Conservation (phyloP, 352 stramenopile genomes). For the Phytophthora kernoviae region DNA sequence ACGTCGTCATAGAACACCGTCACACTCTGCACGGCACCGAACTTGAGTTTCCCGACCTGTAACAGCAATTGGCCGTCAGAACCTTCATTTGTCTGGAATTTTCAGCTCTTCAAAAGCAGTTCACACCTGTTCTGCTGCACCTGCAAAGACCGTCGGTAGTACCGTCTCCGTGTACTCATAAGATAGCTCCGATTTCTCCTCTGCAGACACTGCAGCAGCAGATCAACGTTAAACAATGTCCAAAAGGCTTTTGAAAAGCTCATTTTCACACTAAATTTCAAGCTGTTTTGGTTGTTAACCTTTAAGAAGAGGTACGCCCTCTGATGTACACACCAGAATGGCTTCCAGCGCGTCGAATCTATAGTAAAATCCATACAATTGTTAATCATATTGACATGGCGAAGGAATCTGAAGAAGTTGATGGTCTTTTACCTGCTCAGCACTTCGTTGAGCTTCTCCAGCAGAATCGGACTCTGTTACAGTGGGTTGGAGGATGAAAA, state of each 20-base stretch:
- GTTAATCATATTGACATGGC: not conserved
- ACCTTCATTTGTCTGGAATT: not conserved
- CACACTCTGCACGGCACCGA: slow-evolving; percentile 69
- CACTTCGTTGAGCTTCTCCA: slow-evolving; percentile 66
- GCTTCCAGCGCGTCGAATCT: slow-evolving; percentile 79
- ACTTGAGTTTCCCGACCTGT: slow-evolving; percentile 82
- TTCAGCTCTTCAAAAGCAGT: not conserved
- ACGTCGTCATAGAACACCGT: slow-evolving; percentile 78
- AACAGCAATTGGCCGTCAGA: slow-evolving; percentile 1
- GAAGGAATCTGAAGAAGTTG: not conserved
- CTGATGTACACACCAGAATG: slow-evolving; percentile 81
- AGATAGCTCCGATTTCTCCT: slow-evolving; percentile 46
- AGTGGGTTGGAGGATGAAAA: not conserved
- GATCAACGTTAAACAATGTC: not conserved
- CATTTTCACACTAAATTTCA: not conserved
- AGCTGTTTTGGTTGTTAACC: slow-evolving; percentile 22
- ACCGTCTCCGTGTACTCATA: slow-evolving; percentile 83
- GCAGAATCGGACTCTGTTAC: slow-evolving; percentile 59
- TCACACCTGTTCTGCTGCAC: slow-evolving; percentile 71
- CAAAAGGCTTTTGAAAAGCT: not conserved
- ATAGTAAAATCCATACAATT: slow-evolving; percentile 4
- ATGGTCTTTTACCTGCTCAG: slow-evolving; percentile 43
- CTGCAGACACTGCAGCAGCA: slow-evolving; percentile 41
- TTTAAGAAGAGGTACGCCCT: slow-evolving; percentile 78
- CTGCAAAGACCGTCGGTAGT: slow-evolving; percentile 78